phyloP scores from a whole-genome alignment of 345 rosid genomes.

The Cardiospermum halicacabum region DNA sequence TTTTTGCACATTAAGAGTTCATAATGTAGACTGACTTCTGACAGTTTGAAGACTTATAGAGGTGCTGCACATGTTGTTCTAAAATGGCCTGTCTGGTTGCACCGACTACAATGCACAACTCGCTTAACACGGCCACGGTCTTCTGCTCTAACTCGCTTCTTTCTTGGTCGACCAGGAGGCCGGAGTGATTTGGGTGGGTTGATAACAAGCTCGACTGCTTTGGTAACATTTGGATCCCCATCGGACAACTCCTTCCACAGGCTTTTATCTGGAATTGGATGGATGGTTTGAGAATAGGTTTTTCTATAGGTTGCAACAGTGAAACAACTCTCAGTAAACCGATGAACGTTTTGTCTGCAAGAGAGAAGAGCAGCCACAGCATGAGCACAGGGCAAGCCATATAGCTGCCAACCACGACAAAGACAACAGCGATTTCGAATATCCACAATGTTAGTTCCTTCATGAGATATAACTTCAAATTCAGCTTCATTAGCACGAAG shows the following conservation, averaged over 20 bases:
- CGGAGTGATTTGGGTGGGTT: constrained; percentile 86
- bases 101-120: constrained; percentile 96
- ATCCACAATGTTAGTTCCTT: constrained; percentile 86
- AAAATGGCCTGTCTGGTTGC: constrained; percentile 98
- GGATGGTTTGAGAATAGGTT: constrained; percentile 93
- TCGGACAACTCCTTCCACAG: constrained; percentile 82
- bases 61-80: constrained; percentile 99
- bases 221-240: constrained; percentile 51
- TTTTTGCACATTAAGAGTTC: constrained; percentile 25
- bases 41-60: constrained; percentile 33
- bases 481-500: constrained; percentile 93
- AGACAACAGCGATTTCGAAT: constrained; percentile 89
- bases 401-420: constrained; percentile 95
- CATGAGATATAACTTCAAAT: constrained; percentile 91
- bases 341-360: constrained; percentile 96
- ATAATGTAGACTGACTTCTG: constrained; percentile 2
- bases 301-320: constrained; percentile 90
- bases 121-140: constrained; percentile 87
- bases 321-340: constrained; percentile 93
- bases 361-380: constrained; percentile 97
- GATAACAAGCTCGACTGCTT: constrained; percentile 42
- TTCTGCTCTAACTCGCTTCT: constrained; percentile 89
- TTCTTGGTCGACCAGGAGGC: constrained; percentile 93
- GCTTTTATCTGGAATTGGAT: constrained; percentile 91
- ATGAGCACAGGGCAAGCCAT: constrained; percentile 93